These are phyloP conservation scores for Prorocentrum cordatum DNA, from an alignment of 169 alveolate species.

Conservation along the genomic window DNA sequence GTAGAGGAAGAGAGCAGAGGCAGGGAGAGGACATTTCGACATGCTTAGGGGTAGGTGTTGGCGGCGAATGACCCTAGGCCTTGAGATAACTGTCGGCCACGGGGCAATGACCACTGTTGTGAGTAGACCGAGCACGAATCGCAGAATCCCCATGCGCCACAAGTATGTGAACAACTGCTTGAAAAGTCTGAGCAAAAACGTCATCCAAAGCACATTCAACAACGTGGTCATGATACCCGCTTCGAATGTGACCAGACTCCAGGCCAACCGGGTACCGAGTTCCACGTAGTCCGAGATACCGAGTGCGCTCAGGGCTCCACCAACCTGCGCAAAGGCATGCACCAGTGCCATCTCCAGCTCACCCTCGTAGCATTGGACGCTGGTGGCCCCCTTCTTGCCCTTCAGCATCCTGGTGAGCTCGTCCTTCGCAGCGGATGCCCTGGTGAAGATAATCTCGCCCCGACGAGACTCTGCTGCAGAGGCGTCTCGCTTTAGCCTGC, in stretches of 20 bases:
- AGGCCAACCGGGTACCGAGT: no score
- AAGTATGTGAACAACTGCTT: background rate
- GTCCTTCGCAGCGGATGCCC: slow-evolving; percentile 26
- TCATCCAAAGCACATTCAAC: background rate
- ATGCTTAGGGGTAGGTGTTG: no score
- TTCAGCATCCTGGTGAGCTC: background rate
- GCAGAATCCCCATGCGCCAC: slow-evolving; percentile 58
- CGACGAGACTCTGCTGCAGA: slow-evolving; percentile 12
- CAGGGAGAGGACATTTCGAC: no score
- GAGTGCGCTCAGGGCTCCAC: no score
- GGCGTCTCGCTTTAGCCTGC: slow-evolving; percentile 10
- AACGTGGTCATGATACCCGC: no score
- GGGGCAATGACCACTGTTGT: slow-evolving; percentile 44
- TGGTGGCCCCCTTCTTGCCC: background rate
- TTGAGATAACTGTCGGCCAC: slow-evolving; percentile 13
- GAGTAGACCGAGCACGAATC: slow-evolving; percentile 21
- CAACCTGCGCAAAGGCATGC: no score
- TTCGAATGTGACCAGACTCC: no score
- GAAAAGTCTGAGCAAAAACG: background rate
- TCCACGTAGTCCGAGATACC: no score
- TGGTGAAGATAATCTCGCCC: slow-evolving; percentile 53
- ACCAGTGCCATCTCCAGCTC: no score
- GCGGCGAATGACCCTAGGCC: no score
- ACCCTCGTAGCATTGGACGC: no score
- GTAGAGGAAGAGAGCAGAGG: no score